Conservation (phyloP, 208 protist genomes). For the Kentomonas sorsogonicus region DNA sequence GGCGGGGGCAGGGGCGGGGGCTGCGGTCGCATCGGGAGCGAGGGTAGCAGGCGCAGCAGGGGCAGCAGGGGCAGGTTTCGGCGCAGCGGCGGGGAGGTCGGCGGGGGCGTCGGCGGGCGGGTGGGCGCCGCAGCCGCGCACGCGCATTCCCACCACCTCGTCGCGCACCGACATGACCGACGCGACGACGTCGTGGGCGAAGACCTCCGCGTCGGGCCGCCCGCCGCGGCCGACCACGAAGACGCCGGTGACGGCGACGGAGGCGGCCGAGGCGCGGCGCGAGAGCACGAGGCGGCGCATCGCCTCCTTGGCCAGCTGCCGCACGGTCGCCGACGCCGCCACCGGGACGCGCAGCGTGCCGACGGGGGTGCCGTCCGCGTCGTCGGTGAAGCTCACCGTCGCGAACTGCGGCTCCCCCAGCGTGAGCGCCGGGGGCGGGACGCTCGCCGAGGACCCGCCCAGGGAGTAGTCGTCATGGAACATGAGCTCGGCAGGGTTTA, state of each 20-base stretch:
- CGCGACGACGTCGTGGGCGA: conserved; percentile 64
- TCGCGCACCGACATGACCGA: conserved; percentile 59
- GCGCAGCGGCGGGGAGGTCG: conserved; percentile 1
- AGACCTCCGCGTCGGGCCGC: conserved; percentile 61
- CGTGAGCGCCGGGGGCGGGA: neutral
- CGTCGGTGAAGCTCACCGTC: conserved; percentile 59
- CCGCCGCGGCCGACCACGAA: conserved; percentile 48
- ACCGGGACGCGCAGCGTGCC: conserved; percentile 76
- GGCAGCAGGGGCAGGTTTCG: neutral
- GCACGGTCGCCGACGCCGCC: conserved; percentile 52
- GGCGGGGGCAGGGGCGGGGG: neutral
- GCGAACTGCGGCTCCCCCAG: conserved; percentile 59
- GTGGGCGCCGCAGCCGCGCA: conserved; percentile 17
- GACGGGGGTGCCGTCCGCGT: conserved; percentile 20
- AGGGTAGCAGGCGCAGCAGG: neutral
- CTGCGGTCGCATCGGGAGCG: neutral
- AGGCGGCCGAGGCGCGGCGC: conserved; percentile 16
- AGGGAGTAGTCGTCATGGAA: too few species aligned
- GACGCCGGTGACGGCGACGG: conserved; percentile 62
- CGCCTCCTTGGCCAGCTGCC: conserved; percentile 73
- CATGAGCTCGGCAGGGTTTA: too few species aligned
- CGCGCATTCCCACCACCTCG: conserved; percentile 68
- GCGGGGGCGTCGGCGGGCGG: conserved; percentile 7
- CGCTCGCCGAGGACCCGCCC: too few species aligned
- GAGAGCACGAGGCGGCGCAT: conserved; percentile 70